phyloP scores from a whole-genome alignment of 1,284 basidiomycete genomes.

The Porodaedalea pini region DNA sequence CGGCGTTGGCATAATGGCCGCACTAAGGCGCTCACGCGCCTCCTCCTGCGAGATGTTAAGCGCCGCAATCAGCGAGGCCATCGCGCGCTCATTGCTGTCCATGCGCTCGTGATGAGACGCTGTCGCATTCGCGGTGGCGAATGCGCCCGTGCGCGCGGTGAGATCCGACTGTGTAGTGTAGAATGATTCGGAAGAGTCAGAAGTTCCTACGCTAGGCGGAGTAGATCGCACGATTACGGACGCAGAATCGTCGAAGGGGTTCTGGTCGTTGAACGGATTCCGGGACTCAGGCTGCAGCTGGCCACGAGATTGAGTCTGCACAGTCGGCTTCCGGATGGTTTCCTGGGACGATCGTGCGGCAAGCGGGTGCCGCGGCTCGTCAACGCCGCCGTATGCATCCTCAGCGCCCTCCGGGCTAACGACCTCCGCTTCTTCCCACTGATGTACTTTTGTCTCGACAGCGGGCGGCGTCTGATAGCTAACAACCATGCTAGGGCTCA shows the following conservation, averaged over 20 bases:
- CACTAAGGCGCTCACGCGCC: conserved; percentile 16
- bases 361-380: conserved; percentile 6
- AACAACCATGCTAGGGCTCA: conserved; percentile 19
- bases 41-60: conserved; percentile 19
- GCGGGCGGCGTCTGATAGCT: conserved; percentile 20
- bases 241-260: conserved; percentile 13
- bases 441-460: conserved; percentile 8
- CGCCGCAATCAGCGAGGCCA: conserved; percentile 20
- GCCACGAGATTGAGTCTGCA: background rate
- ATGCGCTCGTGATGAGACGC: conserved; percentile 5
- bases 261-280: conserved; percentile 17
- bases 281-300: background rate
- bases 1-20: conserved; percentile 14
- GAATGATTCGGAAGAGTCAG: conserved; percentile 12
- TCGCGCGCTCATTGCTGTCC: conserved; percentile 16
- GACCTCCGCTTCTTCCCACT: conserved; percentile 20
- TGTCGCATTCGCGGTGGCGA: background rate
- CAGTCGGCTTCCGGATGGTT: background rate
- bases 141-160: conserved; percentile 8
- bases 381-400: conserved; percentile 15
- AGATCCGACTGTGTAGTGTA: conserved; percentile 10
- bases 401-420: conserved; percentile 18
- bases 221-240: background rate
- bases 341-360: conserved; percentile 4
- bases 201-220: conserved; percentile 1